phyloP scores from a whole-genome alignment of 805 yeast species.

The Grigorovia yakushimaensis region DNA sequence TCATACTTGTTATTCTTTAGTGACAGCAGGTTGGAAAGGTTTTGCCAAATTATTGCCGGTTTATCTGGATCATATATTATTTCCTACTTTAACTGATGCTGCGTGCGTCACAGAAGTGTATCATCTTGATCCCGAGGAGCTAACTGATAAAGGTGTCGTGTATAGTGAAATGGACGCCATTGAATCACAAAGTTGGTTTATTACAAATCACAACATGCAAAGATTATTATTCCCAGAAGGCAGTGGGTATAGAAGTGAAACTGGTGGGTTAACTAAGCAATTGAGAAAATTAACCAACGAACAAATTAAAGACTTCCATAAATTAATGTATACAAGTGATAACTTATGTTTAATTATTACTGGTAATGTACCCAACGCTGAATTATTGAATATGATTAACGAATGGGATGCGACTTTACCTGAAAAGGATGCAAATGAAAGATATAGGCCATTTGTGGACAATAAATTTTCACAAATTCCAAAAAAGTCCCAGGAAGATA shows the following conservation, averaged over 20 bases:
- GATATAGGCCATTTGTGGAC: slow-evolving; percentile 73
- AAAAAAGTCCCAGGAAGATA: slow-evolving; percentile 34
- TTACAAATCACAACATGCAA: slow-evolving; percentile 50
- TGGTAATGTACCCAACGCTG: slow-evolving; percentile 77
- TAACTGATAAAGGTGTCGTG: slow-evolving; percentile 88
- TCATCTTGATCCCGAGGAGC: slow-evolving; percentile 80
- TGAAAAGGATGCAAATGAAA: slow-evolving; percentile 20
- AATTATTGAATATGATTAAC: slow-evolving; percentile 49
- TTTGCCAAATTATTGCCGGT: slow-evolving; percentile 76
- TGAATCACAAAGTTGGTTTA: slow-evolving; percentile 67
- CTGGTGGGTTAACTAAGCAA: slow-evolving; percentile 81
- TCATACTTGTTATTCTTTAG: slow-evolving; percentile 85
- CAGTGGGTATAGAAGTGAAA: slow-evolving; percentile 85
- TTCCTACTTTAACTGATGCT: slow-evolving; percentile 80
- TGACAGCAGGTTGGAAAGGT: slow-evolving; percentile 95
- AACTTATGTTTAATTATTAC: slow-evolving; percentile 74
- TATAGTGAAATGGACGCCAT: slow-evolving; percentile 95
- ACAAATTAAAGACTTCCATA: slow-evolving; percentile 69
- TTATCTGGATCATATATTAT: slow-evolving; percentile 75
- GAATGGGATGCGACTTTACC: slow-evolving; percentile 53
- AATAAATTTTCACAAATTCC: slow-evolving; percentile 36
- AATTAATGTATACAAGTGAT: slow-evolving; percentile 63
- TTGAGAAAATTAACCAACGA: slow-evolving; percentile 64
- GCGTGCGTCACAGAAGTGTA: slow-evolving; percentile 92
- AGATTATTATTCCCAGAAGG: slow-evolving; percentile 42